A percentile compares a stretch with the other conserved stretches of the same genome.
These are phyloP conservation scores for Blastocystis sp. DNA, from an alignment of 352 stramenopile species.

Conservation along the genomic window DNA sequence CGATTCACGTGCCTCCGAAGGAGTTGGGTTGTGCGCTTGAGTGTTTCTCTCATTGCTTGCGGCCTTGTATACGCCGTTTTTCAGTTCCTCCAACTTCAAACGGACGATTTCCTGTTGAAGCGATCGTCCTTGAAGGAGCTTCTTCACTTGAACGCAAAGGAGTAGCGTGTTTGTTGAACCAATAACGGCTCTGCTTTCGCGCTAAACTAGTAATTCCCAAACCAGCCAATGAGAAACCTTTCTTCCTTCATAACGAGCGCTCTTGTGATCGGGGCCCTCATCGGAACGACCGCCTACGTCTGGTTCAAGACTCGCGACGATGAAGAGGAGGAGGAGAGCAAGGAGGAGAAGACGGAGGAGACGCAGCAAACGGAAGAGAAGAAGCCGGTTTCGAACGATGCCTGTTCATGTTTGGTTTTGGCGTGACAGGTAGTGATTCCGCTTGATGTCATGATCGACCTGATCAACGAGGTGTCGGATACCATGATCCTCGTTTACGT, in stretches of 20 bases:
- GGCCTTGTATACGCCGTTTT: background rate
- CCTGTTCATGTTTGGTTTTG: background rate
- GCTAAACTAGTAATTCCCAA: background rate
- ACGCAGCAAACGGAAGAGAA: conserved; percentile 8
- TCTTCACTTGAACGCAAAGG: background rate
- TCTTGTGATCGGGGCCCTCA: background rate
- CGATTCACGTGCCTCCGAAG: background rate
- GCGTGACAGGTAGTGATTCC: background rate
- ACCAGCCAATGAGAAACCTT: background rate
- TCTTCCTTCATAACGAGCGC: background rate
- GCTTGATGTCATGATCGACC: conserved; percentile 21
- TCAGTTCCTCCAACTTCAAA: background rate
- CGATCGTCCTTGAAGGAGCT: background rate
- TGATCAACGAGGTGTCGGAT: conserved; percentile 58
- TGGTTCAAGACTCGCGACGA: background rate
- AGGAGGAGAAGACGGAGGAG: background rate
- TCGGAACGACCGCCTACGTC: background rate
- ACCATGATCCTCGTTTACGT: conserved; percentile 65
- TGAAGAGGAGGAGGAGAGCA: conserved; percentile 28
- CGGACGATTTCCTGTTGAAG: background rate
- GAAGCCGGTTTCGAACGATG: background rate
- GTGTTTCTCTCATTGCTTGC: background rate
- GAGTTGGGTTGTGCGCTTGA: background rate
- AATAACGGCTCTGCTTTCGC: background rate
- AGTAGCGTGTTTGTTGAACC: no score